A percentile compares a stretch with the other conserved stretches of the same genome.
phyloP scores from a whole-genome alignment of 31 red algal genomes.

The Odonthalia washingtoniensis region DNA sequence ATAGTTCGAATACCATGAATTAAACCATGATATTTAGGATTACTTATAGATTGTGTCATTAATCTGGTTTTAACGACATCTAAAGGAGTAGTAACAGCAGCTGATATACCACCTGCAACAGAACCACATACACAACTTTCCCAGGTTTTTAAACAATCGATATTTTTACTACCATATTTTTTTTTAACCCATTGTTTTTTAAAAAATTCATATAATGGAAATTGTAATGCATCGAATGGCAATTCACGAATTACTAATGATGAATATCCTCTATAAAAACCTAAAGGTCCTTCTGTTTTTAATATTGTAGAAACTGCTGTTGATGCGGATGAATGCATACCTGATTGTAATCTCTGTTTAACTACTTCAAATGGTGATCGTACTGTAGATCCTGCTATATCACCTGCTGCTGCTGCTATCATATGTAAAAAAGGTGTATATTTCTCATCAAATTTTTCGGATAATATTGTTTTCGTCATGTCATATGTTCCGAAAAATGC shows the following conservation, averaged over 20 bases:
- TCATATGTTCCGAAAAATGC: slow-evolving; percentile 96
- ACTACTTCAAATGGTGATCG: slow-evolving; percentile 96
- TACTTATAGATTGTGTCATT: slow-evolving; percentile 66
- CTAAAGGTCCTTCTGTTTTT: slow-evolving; percentile 48
- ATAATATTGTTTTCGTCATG: slow-evolving; percentile 69
- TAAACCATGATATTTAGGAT: slow-evolving; percentile 70
- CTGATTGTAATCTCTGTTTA: slow-evolving; percentile 91
- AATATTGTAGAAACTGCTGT: slow-evolving; percentile 66
- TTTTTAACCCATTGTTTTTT: slow-evolving; percentile 37
- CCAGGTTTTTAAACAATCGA: slow-evolving; percentile 74
- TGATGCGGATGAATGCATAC: slow-evolving; percentile 66
- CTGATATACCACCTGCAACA: slow-evolving; percentile 86
- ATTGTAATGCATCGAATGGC: slow-evolving; percentile 95
- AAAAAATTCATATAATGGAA: slow-evolving; percentile 93
- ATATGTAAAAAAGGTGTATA: slow-evolving; percentile 76
- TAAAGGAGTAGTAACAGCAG: slow-evolving; percentile 94
- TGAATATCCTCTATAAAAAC: slow-evolving; percentile 87
- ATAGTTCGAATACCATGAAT: slow-evolving; percentile 71
- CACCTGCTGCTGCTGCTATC: slow-evolving; percentile 83
- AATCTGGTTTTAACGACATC: slow-evolving; percentile 98
- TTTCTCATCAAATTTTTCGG: slow-evolving; percentile 27
- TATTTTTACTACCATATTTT: background rate
- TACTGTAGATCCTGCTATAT: slow-evolving; percentile 80
- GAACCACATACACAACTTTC: slow-evolving; percentile 82
- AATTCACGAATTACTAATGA: slow-evolving; percentile 88